Conservation (phyloP, 108 stramenopile genomes). For the Nitzschia palea region DNA sequence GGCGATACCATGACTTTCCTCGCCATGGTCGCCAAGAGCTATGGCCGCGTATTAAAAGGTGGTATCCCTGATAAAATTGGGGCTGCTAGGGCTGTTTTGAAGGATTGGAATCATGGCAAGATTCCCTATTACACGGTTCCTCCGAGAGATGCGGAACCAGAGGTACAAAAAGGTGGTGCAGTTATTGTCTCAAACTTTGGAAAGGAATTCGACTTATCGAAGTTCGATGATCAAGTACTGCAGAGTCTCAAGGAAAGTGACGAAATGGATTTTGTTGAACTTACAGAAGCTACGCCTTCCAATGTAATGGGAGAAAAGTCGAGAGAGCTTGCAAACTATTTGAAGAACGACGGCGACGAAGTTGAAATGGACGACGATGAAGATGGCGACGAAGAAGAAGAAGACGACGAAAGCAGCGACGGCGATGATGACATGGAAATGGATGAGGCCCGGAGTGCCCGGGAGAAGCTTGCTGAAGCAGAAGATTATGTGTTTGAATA, state of each 20-base stretch:
- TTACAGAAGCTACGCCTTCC: conserved; percentile 18
- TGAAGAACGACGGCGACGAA: conserved; percentile 42
- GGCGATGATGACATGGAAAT: conserved; percentile 50
- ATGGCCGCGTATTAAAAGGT: conserved; percentile 93
- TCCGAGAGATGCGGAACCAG: conserved; percentile 47
- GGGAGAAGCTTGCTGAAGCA: conserved; percentile 57
- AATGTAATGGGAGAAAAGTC: conserved; percentile 14
- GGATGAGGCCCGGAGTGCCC: conserved; percentile 53
- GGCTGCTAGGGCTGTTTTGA: conserved; percentile 90
- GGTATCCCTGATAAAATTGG: conserved; percentile 93
- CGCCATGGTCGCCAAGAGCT: conserved; percentile 88
- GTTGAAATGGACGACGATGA: conserved; percentile 39
- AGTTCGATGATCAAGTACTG: conserved; percentile 75
- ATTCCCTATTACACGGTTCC: conserved; percentile 92
- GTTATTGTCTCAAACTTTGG: conserved; percentile 70
- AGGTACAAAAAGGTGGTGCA: conserved; percentile 41
- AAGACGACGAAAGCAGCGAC: conserved; percentile 47
- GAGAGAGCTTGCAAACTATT: conserved; percentile 41
- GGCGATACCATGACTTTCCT: conserved; percentile 88
- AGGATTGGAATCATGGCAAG: conserved; percentile 97
- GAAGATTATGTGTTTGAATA: conserved; percentile 73
- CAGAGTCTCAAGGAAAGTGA: conserved; percentile 75
- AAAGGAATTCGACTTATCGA: conserved; percentile 72
- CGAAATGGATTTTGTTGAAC: conserved; percentile 88
- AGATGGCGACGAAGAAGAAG: conserved; percentile 37